Conservation (phyloP, 2,329 filamentous ascomycete genomes). For the Penicillium verrucosum region DNA sequence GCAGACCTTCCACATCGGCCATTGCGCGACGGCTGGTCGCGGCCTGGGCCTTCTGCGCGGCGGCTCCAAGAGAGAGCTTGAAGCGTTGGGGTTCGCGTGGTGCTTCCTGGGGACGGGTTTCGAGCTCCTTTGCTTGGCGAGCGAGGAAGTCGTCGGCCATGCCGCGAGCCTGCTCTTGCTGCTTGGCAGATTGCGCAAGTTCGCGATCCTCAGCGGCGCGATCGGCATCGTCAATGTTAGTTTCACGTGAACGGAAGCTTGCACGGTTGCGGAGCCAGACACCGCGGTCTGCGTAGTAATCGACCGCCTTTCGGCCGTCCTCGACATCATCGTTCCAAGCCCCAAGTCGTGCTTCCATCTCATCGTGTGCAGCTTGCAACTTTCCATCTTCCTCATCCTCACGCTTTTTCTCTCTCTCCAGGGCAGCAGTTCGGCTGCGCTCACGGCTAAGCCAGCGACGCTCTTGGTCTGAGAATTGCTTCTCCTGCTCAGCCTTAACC, state of each 20-base stretch:
- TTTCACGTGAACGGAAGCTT: constrained; percentile 69
- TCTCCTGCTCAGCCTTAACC: constrained; percentile 71
- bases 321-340: constrained; percentile 94
- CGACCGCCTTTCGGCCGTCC: constrained; percentile 64
- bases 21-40: constrained; percentile 69
- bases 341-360: constrained; percentile 67
- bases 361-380: constrained; percentile 60
- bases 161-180: constrained; percentile 73
- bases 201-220: constrained; percentile 75
- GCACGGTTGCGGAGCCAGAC: constrained; percentile 81
- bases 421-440: constrained; percentile 73
- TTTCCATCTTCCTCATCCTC: constrained; percentile 72
- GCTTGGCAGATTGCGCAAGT: constrained; percentile 62
- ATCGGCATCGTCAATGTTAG: constrained; percentile 75
- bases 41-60: constrained; percentile 68
- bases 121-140: constrained; percentile 74
- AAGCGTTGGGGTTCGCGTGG: constrained; percentile 67
- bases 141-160: constrained; percentile 91
- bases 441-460: constrained; percentile 89
- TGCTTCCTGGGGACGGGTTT: constrained; percentile 38
- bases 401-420: constrained; percentile 79
- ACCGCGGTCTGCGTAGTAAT: constrained; percentile 84
- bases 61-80: constrained; percentile 88
- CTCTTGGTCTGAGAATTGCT: constrained; percentile 78
- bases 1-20: constrained; percentile 86